Base-by-base conservation (phyloP, 495 filamentous ascomycete species). In the Penicillium mononematosum region DNA sequence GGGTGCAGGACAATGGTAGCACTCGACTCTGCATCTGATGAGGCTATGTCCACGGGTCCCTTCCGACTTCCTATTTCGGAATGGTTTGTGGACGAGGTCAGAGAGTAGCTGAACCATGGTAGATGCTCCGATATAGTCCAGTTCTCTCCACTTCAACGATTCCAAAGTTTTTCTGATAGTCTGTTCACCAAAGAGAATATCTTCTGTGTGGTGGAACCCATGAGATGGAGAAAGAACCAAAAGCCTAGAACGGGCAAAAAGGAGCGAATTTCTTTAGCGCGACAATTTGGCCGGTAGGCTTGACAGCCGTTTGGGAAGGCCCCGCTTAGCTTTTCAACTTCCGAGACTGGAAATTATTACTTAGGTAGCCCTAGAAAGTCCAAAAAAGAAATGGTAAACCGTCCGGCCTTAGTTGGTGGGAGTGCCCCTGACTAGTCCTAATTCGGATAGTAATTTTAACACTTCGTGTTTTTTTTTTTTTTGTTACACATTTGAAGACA, bases 231-330 rank as follows among this genome's bases (percentile, higher is more conserved):
- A 20, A 5, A 39, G 5, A 5, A 16, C 36, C 24, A 19, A 5
- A 45, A 53, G 60, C 57, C 54, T 55, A 50, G 59, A 55, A 38
- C 48, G 20, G 46, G 45, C 16, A 38, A 50, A 39, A 29, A 41
- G 36, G 39, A 55, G 56, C 55, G 51, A 53, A 59, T 48, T 56
- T 55, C 50, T 58, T 57, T 47, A 55, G 53, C 52, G 51, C n/a
- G n/a, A 9, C 14, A 38, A 58, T 50, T 49, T 58, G n/a, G n/a
- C 24, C 42, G 55, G 55, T 36, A 60, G 56, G 55, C 48, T 53
- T 67, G 64, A 67, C 64, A 67, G 64, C 64, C 64, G 64, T 67
- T 39, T 56, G 58, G 45, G 39, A 34, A 47, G n/a, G 27, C 25
- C 55, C 58, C 50, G 46, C 46, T 22, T 36, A 66, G 61, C 57